phyloP scores from a whole-genome alignment of 805 yeast species.

The Schwanniomyces vanrijiae region DNA sequence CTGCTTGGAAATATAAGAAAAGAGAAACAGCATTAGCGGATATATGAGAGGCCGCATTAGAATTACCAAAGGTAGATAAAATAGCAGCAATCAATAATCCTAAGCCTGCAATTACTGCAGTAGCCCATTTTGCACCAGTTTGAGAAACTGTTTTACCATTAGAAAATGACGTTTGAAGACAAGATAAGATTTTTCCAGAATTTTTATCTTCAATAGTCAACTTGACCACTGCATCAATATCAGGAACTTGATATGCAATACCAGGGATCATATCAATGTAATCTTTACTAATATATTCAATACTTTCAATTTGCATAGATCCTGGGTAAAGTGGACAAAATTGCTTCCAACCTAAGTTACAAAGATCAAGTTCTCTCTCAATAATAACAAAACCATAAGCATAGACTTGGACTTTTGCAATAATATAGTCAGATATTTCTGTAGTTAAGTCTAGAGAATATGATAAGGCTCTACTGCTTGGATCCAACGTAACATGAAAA shows the following conservation, averaged over 20 bases:
- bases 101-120: conserved; percentile 85
- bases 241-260: conserved; percentile 83
- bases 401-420: conserved; percentile 70
- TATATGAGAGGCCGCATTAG: conserved; percentile 85
- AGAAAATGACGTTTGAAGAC: conserved; percentile 71
- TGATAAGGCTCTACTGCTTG: conserved; percentile 63
- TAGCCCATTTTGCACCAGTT: conserved; percentile 86
- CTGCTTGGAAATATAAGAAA: conserved; percentile 85
- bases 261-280: conserved; percentile 70
- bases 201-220: conserved; percentile 46
- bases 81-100: conserved; percentile 83
- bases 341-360: conserved; percentile 74
- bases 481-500: conserved; percentile 75
- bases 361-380: conserved; percentile 56
- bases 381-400: conserved; percentile 85
- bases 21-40: conserved; percentile 84
- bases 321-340: conserved; percentile 91
- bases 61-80: conserved; percentile 82
- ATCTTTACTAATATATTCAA: conserved; percentile 52
- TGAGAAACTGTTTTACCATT: conserved; percentile 84
- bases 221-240: conserved; percentile 76
- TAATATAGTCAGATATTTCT: conserved; percentile 62
- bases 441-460: conserved; percentile 73
- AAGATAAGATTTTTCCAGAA: conserved; percentile 53
- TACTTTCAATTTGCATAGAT: conserved; percentile 68